phyloP scores from a whole-genome alignment of 345 rosid genomes.

The Brassica carinata region DNA sequence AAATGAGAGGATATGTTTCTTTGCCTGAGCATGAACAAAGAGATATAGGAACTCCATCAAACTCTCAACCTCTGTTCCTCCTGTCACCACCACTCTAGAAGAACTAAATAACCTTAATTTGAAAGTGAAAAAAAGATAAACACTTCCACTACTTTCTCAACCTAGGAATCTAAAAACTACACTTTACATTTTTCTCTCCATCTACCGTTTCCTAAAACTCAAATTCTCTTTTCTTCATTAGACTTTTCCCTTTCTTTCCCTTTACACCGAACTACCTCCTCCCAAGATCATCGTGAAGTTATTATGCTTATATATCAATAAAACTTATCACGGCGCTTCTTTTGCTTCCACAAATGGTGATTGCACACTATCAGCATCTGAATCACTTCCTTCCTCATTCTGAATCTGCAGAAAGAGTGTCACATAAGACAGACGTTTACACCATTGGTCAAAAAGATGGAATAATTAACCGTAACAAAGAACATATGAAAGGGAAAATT shows the following conservation, averaged over 20 bases:
- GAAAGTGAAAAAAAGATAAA: not conserved
- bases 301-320: too few relatives aligned
- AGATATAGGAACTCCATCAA: too few relatives aligned
- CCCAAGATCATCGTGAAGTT: too few relatives aligned
- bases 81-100: not conserved
- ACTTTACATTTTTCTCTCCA: too few relatives aligned
- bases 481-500: slow-evolving; percentile 6
- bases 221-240: too few relatives aligned
- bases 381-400: slow-evolving; percentile 37
- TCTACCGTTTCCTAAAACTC: too few relatives aligned
- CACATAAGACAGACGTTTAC: too few relatives aligned
- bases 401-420: too few relatives aligned
- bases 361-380: slow-evolving; percentile 38
- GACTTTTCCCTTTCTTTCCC: not conserved
- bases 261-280: not conserved
- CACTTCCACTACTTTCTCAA: not conserved
- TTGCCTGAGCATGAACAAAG: not conserved
- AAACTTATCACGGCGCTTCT: slow-evolving; percentile 18
- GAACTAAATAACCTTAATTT: not conserved
- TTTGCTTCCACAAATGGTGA: slow-evolving; percentile 40
- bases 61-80: slow-evolving; percentile 2
- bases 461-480: too few relatives aligned
- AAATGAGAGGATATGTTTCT: not conserved
- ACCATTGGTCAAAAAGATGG: too few relatives aligned
- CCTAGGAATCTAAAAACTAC: not conserved